Base-by-base conservation (phyloP, 768 basidiomycete genomes). In the Agaricus blazei region DNA sequence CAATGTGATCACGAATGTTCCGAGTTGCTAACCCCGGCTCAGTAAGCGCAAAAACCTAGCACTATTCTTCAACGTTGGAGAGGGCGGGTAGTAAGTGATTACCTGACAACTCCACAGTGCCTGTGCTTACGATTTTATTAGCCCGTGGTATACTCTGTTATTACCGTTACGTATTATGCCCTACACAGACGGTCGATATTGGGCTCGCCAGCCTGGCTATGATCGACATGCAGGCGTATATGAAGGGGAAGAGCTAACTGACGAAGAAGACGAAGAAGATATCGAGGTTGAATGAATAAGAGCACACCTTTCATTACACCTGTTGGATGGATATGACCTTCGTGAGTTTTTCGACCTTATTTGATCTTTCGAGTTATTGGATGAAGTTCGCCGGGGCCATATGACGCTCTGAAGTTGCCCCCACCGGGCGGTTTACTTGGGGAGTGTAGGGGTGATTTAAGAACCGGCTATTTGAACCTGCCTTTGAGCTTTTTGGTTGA, bases 31-130 rank as follows among this genome's bases (percentile, higher is more conserved):
- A 19, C 19, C 45, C 36, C 8, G 8, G 3, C 19, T 14, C 63
- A 82, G 82, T 26, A 77, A 74, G 63, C 69, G 73, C 49, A 77
- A 75, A 62, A 98, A 99, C 65, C 70, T 98, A 9, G 70, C 79
- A 59, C 67, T 92, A 19, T 97, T 96, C 64, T 96, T 98, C 72
- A 98, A 98, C 62, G 63, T 96, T 29, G 90, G 88, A 9, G 73
- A 75, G 19, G 75, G 79, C 9, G 87, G 90, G 72, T 92, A 94
- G 93, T 96, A 68, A 61, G 93, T 84, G 1, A 4, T 36, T 58
- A 31, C 9, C 34, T 45, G 42, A 4, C 40, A 19, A 14, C 31
- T 15, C 31, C 51, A 9, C 36, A 23, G 38, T 36, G 15, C 38
- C 55, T 58, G 37, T 38, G 6, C n/a, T 12, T 23, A 52, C 40